phyloP scores from a whole-genome alignment of 106 monocot genomes.

The Dioscorea alata region DNA sequence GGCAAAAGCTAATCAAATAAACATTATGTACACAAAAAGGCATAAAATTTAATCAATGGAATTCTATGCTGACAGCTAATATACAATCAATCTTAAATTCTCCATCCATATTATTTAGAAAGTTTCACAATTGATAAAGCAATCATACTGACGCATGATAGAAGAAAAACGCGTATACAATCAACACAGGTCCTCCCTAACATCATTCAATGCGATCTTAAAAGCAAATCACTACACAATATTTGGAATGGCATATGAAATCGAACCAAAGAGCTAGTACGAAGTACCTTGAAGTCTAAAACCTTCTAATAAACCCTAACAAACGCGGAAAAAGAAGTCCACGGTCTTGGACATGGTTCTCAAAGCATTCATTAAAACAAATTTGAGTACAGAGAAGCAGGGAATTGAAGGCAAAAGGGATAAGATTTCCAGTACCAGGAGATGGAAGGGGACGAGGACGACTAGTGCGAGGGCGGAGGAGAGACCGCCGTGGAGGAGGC shows the following conservation, averaged over 20 bases:
- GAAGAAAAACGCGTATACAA: too few relatives aligned
- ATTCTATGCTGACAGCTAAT: too few relatives aligned
- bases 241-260: neutral
- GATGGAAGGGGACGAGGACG: slow-evolving; percentile 47
- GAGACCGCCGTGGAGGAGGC: slow-evolving; percentile 22
- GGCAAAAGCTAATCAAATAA: too few relatives aligned
- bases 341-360: neutral
- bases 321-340: neutral
- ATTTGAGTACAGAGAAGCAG: too few relatives aligned
- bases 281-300: neutral
- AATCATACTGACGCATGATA: too few relatives aligned
- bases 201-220: too few relatives aligned
- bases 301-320: neutral
- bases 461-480: slow-evolving; percentile 32
- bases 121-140: too few relatives aligned
- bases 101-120: too few relatives aligned
- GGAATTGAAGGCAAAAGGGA: neutral
- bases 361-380: neutral
- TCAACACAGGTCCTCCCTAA: too few relatives aligned
- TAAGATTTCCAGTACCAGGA: slow-evolving; percentile 32
- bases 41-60: too few relatives aligned
- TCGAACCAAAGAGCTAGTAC: neutral
- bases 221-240: neutral
- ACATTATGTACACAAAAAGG: too few relatives aligned
- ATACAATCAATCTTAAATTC: too few relatives aligned